phyloP scores from a whole-genome alignment of 2,329 filamentous ascomycete species.

The Penicillium sp. region DNA sequence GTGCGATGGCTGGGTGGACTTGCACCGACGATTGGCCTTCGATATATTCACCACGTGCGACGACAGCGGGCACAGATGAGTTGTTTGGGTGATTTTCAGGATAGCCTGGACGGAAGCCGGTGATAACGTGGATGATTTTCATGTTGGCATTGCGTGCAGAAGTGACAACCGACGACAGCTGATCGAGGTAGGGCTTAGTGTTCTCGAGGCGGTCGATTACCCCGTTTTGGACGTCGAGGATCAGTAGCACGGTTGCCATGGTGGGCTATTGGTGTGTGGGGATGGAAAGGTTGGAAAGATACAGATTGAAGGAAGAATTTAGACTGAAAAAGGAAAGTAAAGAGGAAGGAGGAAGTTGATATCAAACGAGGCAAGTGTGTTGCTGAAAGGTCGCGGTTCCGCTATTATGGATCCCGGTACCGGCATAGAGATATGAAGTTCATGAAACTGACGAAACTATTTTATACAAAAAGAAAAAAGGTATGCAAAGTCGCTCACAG shows the following conservation, averaged over 20 bases:
- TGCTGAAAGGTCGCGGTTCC: neutral
- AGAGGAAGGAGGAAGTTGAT: neutral
- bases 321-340: neutral
- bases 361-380: neutral
- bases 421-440: neutral
- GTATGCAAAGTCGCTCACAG: too few relatives aligned
- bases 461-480: neutral
- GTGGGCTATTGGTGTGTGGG: neutral
- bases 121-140: slow-evolving; percentile 35
- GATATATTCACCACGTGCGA: slow-evolving; percentile 20
- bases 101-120: slow-evolving; percentile 32
- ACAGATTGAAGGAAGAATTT: neutral
- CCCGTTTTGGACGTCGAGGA: slow-evolving; percentile 39
- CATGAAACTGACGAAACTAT: neutral
- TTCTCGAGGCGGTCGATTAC: slow-evolving; percentile 24
- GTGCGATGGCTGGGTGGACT: slow-evolving; percentile 21
- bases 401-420: slow-evolving; percentile 3
- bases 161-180: slow-evolving; percentile 17
- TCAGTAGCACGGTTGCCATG: slow-evolving; percentile 31
- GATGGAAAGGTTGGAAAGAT: neutral
- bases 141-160: slow-evolving; percentile 27
- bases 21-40: slow-evolving; percentile 24
- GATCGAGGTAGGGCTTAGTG: slow-evolving; percentile 25
- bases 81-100: slow-evolving; percentile 32
- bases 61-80: slow-evolving; percentile 17